These are phyloP conservation scores for Clonostachys chloroleuca DNA, from an alignment of 2,329 filamentous ascomycete species.

Conservation along the genomic window DNA sequence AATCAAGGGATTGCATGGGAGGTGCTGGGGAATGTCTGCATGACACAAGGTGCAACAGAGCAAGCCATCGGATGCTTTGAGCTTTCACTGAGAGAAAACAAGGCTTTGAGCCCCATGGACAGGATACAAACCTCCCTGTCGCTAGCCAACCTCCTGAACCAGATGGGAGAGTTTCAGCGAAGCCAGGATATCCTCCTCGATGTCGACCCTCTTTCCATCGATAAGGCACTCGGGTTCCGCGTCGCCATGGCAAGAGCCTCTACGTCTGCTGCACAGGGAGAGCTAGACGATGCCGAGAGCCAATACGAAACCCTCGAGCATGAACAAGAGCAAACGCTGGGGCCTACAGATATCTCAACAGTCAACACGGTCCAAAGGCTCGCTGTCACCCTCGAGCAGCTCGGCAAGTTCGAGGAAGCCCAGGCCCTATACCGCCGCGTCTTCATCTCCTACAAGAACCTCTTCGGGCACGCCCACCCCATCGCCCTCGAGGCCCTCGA, in stretches of 20 bases:
- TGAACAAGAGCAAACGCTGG: slow-evolving; percentile 13
- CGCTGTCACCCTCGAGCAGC: slow-evolving; percentile 11
- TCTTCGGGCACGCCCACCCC: slow-evolving; percentile 14
- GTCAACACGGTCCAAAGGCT: slow-evolving; percentile 16
- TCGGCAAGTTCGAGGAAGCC: slow-evolving; percentile 14
- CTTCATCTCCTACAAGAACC: slow-evolving; percentile 15
- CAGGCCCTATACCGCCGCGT: slow-evolving; percentile 14
- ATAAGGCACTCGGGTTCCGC: slow-evolving; percentile 12
- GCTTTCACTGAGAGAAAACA: slow-evolving; percentile 9
- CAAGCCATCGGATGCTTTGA: slow-evolving; percentile 10
- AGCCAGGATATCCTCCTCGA: slow-evolving; percentile 10
- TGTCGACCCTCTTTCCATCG: slow-evolving; percentile 12
- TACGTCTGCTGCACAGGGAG: slow-evolving; percentile 10
- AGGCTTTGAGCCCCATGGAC: slow-evolving; percentile 8
- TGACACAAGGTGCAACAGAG: slow-evolving; percentile 12
- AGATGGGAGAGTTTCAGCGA: slow-evolving; percentile 6
- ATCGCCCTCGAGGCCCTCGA: slow-evolving; percentile 18
- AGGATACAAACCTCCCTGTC: slow-evolving; percentile 12
- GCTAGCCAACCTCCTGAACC: slow-evolving; percentile 12
- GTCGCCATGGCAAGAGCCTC: slow-evolving; percentile 14
- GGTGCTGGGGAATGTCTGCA: slow-evolving; percentile 21
- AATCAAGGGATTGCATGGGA: slow-evolving; percentile 30
- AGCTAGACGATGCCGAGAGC: slow-evolving; percentile 9
- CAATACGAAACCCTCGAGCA: slow-evolving; percentile 13
- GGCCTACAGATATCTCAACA: slow-evolving; percentile 12